These are phyloP conservation scores for Coccomyxa sp. DNA, from an alignment of 139 green algal genomes.

Conservation along the genomic window DNA sequence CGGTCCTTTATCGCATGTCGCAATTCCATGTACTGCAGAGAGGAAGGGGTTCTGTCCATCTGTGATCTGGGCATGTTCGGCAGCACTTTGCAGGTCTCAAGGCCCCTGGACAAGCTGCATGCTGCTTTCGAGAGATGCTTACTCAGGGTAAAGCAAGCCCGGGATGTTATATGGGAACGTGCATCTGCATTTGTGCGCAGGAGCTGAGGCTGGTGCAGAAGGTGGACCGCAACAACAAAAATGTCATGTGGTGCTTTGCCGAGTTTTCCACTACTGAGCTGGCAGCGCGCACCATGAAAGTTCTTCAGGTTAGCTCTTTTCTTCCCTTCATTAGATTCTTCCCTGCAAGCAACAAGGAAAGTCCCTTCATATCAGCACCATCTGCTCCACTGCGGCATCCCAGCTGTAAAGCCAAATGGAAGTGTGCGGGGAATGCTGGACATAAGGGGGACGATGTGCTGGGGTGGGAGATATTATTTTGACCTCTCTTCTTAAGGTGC, in stretches of 20 bases:
- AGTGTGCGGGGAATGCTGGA: no score
- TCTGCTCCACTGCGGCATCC: not conserved
- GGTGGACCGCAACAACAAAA: conserved; percentile 27
- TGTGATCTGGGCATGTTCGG: not conserved
- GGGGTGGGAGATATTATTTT: not conserved
- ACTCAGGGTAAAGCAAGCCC: not conserved
- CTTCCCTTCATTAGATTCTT: not conserved
- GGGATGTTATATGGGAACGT: not conserved
- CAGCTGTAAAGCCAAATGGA: not conserved
- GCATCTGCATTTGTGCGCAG: conserved; percentile 16
- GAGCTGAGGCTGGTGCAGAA: conserved; percentile 43
- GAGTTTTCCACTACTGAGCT: conserved; percentile 33
- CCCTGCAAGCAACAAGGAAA: not conserved
- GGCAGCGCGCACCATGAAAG: conserved; percentile 28
- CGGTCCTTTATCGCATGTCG: no score
- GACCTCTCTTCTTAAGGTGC: not conserved
- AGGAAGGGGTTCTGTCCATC: not conserved
- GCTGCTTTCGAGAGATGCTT: not conserved
- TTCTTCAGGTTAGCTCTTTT: conserved; percentile 21
- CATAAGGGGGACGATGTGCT: no score
- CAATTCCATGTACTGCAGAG: not conserved
- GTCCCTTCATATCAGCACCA: not conserved
- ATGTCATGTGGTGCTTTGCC: conserved; percentile 38
- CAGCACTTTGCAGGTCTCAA: no score
- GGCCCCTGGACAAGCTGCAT: not conserved